These are phyloP conservation scores for Cymbomonas tetramitiformis DNA, from an alignment of 139 green algal genomes.

Conservation along the genomic window DNA sequence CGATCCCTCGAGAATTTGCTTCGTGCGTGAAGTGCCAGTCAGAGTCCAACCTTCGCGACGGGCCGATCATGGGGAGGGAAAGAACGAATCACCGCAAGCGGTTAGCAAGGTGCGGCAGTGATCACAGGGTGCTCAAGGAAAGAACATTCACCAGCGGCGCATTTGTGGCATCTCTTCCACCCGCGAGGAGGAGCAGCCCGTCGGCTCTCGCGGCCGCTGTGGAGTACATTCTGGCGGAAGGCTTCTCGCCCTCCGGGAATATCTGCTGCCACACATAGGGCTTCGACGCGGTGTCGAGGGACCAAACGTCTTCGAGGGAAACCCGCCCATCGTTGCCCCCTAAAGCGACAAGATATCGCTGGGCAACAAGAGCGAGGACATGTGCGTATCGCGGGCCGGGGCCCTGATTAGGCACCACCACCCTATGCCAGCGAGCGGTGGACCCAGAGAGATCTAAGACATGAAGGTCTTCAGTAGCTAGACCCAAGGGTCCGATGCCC, in stretches of 20 bases:
- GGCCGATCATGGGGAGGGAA: no score
- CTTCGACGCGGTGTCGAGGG: slow-evolving; percentile 94
- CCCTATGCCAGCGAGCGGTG: slow-evolving; percentile 79
- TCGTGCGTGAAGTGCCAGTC: no score
- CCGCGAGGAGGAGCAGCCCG: slow-evolving; percentile 86
- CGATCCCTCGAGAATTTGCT: no score
- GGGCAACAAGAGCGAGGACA: slow-evolving; percentile 82
- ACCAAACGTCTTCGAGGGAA: slow-evolving; percentile 66
- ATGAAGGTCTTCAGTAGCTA: slow-evolving; percentile 89
- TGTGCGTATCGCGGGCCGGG: slow-evolving; percentile 88
- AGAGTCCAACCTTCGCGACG: no score
- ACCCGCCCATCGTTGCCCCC: slow-evolving; percentile 86
- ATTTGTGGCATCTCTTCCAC: slow-evolving; percentile 59
- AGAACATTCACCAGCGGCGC: no score
- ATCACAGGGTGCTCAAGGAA: no score
- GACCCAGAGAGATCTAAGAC: slow-evolving; percentile 86
- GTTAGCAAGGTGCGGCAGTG: no score
- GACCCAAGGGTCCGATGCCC: slow-evolving; percentile 77
- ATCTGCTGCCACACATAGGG: slow-evolving; percentile 77
- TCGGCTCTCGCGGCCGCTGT: slow-evolving; percentile 74
- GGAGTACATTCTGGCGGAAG: slow-evolving; percentile 71
- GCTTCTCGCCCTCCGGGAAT: not conserved
- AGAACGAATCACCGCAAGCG: no score
- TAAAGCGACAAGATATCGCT: slow-evolving; percentile 89
- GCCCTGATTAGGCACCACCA: slow-evolving; percentile 81